phyloP scores from a whole-genome alignment of 2,329 filamentous ascomycete genomes.

The Madurella mycetomatis region DNA sequence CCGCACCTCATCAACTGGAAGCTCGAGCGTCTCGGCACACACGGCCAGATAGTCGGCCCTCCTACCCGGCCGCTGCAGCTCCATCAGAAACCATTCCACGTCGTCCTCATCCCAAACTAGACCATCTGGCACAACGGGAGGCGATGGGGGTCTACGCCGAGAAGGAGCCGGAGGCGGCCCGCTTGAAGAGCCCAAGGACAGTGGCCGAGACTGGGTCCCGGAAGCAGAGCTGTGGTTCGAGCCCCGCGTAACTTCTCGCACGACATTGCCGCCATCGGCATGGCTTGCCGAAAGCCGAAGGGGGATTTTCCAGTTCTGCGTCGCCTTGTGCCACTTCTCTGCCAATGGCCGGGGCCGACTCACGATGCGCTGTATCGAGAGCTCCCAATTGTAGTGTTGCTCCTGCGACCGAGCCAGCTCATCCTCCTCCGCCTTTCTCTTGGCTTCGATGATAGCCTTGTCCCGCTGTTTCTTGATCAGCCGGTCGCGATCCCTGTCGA shows the following conservation, averaged over 20 bases:
- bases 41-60: neutral
- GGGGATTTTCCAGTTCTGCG: neutral
- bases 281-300: neutral
- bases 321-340: slow-evolving; percentile 1
- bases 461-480: slow-evolving; percentile 7
- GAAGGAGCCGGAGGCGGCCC: neutral
- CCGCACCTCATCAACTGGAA: slow-evolving; percentile 2
- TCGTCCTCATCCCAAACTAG: slow-evolving; percentile 5
- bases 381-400: neutral
- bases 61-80: slow-evolving; percentile 3
- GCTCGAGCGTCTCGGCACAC: slow-evolving; percentile 7
- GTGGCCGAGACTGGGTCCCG: neutral
- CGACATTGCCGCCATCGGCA: neutral
- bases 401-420: neutral
- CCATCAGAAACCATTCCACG: slow-evolving; percentile 1
- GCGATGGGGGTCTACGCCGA: neutral
- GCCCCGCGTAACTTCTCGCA: neutral
- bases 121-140: neutral
- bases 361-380: neutral
- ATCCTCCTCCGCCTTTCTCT: neutral
- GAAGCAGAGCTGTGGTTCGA: neutral
- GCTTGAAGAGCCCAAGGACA: neutral
- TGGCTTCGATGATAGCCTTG: neutral
- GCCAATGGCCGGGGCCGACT: slow-evolving; percentile 1
- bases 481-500: neutral